Evolutionary conservation across 257 asterid genomes (phyloP).

Genomic region (Coffea canephora): DNA sequence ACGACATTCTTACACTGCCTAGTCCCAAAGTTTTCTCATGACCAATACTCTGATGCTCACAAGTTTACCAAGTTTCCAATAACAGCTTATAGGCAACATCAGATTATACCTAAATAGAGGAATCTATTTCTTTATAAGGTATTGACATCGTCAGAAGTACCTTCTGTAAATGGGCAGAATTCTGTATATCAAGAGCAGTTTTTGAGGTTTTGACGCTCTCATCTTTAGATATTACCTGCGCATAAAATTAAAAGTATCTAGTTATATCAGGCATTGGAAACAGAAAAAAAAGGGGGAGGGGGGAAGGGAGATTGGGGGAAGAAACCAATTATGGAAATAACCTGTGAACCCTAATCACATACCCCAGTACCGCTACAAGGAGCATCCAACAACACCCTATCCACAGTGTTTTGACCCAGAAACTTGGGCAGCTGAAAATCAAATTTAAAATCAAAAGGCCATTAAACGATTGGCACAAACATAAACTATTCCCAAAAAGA

Average conservation of each 20-base stretch:
- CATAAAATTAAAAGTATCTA: conserved; percentile 12
- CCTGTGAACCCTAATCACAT: conserved; percentile 26
- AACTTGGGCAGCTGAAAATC: conserved; percentile 77
- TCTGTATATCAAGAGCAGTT: conserved; percentile 73
- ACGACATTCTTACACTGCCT: background rate
- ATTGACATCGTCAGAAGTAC: conserved; percentile 29
- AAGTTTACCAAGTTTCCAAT: background rate
- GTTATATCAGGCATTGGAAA: background rate
- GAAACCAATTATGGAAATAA: conserved; percentile 13
- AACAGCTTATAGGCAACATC: background rate
- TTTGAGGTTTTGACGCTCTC: conserved; percentile 90
- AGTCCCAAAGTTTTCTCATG: background rate
- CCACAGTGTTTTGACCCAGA: conserved; percentile 68
- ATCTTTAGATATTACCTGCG: conserved; percentile 92
- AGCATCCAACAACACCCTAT: conserved; percentile 93
- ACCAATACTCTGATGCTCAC: background rate
- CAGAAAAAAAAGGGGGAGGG: background rate
- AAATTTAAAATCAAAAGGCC: background rate
- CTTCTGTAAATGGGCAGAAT: conserved; percentile 77
- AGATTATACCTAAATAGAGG: background rate
- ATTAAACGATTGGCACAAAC: background rate
- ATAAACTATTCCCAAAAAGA: background rate
- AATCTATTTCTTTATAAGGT: conserved; percentile 1
- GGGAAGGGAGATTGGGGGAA: background rate
- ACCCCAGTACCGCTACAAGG: conserved; percentile 99